phyloP scores from a whole-genome alignment of 2,329 filamentous ascomycete genomes.

The Penicillium sp. region DNA sequence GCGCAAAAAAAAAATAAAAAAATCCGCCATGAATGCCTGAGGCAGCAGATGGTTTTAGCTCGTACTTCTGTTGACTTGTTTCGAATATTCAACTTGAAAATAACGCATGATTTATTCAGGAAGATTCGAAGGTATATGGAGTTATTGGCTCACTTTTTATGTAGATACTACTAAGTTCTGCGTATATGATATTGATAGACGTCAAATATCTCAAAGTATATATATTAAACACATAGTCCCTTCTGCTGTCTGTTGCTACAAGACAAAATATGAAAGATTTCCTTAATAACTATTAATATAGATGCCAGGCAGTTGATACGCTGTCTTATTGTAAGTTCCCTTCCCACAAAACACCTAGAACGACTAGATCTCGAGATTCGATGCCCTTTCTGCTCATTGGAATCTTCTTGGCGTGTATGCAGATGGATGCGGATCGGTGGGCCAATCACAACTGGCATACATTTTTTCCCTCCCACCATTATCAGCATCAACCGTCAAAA shows the following conservation, averaged over 20 bases:
- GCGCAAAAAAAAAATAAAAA: slow-evolving; percentile 26
- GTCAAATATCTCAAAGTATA: background rate
- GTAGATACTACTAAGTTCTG: background rate
- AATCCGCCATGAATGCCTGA: slow-evolving; percentile 22
- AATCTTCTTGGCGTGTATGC: slow-evolving; percentile 25
- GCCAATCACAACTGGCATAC: slow-evolving; percentile 26
- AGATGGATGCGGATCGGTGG: background rate
- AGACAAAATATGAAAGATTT: background rate
- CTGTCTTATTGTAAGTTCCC: background rate
- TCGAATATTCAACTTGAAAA: background rate
- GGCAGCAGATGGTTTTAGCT: slow-evolving; percentile 10
- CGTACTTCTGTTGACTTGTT: background rate
- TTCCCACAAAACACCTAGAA: background rate
- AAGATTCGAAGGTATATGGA: too few species aligned
- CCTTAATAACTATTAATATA: background rate
- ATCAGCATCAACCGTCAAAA: slow-evolving; percentile 9
- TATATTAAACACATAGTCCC: background rate
- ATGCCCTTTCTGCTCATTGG: background rate
- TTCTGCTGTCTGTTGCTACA: background rate
- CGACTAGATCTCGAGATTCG: background rate
- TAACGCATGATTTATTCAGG: too few species aligned
- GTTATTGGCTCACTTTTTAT: background rate
- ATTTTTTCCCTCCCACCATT: slow-evolving; percentile 26
- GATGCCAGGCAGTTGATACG: too few species aligned
- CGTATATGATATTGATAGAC: background rate